These are phyloP conservation scores for Hypsizygus ulmarius DNA, from an alignment of 1,284 basidiomycete genomes.

Conservation along the genomic window DNA sequence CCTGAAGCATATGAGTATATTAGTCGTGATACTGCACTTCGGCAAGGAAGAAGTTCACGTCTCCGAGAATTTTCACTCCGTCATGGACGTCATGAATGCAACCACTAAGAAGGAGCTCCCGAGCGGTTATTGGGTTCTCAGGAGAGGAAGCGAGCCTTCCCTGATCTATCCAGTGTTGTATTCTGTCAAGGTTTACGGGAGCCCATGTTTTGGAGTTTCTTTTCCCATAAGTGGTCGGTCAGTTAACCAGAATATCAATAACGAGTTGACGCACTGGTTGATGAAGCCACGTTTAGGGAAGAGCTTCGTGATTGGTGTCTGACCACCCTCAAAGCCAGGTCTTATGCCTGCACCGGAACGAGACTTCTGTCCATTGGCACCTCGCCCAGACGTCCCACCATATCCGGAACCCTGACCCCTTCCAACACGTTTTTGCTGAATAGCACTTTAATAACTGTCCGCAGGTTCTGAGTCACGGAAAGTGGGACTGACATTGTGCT, in stretches of 20 bases:
- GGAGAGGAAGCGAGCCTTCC: slow-evolving; percentile 80
- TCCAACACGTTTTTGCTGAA: slow-evolving; percentile 90
- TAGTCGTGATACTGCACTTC: slow-evolving; percentile 3
- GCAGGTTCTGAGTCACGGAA: slow-evolving; percentile 4
- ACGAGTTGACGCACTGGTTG: slow-evolving; percentile 68
- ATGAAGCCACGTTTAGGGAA: slow-evolving; percentile 95
- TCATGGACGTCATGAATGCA: slow-evolving; percentile 87
- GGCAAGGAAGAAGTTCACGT: slow-evolving; percentile 45
- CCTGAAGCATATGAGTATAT: slow-evolving; percentile 38
- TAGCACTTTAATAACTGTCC: slow-evolving; percentile 5
- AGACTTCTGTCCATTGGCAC: slow-evolving; percentile 95
- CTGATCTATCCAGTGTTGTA: slow-evolving; percentile 90
- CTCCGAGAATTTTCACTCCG: slow-evolving; percentile 89
- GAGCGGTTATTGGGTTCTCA: slow-evolving; percentile 84
- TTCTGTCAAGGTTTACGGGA: slow-evolving; percentile 82
- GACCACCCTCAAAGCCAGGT: slow-evolving; percentile 91
- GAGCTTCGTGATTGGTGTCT: slow-evolving; percentile 89
- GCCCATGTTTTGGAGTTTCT: slow-evolving; percentile 77
- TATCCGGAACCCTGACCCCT: slow-evolving; percentile 89
- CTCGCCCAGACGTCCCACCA: slow-evolving; percentile 90
- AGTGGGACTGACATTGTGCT: slow-evolving; percentile 50
- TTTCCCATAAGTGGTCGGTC: slow-evolving; percentile 9
- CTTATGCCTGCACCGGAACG: slow-evolving; percentile 89
- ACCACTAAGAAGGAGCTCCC: slow-evolving; percentile 80
- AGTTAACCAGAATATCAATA: slow-evolving; percentile 7